Percentiles rank a stretch among this genome's conserved stretches.
Conservation (phyloP, 2,329 filamentous ascomycete genomes). For the Penicillium corylophilum region DNA sequence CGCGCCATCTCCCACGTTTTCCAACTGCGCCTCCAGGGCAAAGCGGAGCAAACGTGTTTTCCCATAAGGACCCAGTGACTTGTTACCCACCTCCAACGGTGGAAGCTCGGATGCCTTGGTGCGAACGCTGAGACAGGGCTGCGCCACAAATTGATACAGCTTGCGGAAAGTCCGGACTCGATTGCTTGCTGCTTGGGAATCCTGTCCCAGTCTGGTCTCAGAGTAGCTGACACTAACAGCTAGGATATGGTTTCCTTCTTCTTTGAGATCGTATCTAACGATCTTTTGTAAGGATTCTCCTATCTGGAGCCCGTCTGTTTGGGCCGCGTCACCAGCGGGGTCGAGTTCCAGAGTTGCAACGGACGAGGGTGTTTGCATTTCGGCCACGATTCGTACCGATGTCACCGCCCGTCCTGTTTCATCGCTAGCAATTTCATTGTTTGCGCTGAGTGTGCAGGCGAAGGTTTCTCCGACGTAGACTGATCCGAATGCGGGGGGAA, state of each 20-base stretch:
- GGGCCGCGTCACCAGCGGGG: conserved; percentile 50
- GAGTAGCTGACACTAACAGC: conserved; percentile 94
- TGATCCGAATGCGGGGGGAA: conserved; percentile 87
- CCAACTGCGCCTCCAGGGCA: conserved; percentile 88
- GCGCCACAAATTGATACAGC: conserved; percentile 93
- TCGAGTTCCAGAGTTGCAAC: conserved; percentile 63
- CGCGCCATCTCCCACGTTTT: conserved; percentile 84
- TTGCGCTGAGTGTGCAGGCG: conserved; percentile 91
- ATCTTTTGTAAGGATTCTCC: conserved; percentile 76
- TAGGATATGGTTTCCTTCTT: conserved; percentile 90
- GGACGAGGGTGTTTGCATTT: conserved; percentile 90
- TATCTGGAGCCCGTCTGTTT: conserved; percentile 31
- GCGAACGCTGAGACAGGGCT: conserved; percentile 82
- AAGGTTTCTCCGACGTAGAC: conserved; percentile 96
- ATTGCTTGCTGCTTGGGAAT: conserved; percentile 51
- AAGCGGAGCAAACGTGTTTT: conserved; percentile 53
- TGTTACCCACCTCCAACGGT: conserved; percentile 46
- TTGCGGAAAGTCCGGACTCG: conserved; percentile 86
- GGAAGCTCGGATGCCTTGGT: conserved; percentile 76
- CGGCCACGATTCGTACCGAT: conserved; percentile 79
- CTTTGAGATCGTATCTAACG: conserved; percentile 82
- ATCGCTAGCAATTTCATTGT: conserved; percentile 67
- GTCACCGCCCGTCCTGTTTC: conserved; percentile 56
- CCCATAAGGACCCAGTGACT: conserved; percentile 45
- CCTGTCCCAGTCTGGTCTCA: conserved; percentile 63